These are phyloP conservation scores for Cyclocybe aegerita DNA, from an alignment of 768 basidiomycete genomes.

Conservation along the genomic window DNA sequence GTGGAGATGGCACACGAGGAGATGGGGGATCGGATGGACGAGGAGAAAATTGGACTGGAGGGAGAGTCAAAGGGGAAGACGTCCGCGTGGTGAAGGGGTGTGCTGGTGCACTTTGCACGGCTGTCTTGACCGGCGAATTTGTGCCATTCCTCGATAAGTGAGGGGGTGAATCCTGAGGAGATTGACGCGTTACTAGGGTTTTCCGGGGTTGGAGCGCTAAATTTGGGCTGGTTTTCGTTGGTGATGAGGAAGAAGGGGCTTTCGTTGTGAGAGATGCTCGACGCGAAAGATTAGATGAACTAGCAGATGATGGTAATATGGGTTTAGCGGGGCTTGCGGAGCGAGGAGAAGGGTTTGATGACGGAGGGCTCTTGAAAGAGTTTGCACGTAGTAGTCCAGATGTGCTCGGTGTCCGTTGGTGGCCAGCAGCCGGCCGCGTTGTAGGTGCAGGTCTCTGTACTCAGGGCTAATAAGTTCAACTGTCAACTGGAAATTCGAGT, in stretches of 20 bases:
- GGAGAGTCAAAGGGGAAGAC: slow-evolving; percentile 36
- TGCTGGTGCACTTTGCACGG: slow-evolving; percentile 7
- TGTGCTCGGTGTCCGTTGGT: slow-evolving; percentile 61
- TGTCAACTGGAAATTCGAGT: not conserved
- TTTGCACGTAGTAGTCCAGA: slow-evolving; percentile 37
- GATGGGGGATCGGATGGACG: slow-evolving; percentile 23
- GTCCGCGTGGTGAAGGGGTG: slow-evolving; percentile 31
- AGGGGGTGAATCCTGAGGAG: slow-evolving; percentile 35
- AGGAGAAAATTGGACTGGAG: slow-evolving; percentile 28
- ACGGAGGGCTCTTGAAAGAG: slow-evolving; percentile 40
- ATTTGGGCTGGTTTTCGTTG: slow-evolving; percentile 54
- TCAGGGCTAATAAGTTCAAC: not conserved
- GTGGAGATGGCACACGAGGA: slow-evolving; percentile 25
- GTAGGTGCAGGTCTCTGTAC: slow-evolving; percentile 22
- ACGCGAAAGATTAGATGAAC: slow-evolving; percentile 19
- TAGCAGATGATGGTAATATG: slow-evolving; percentile 22
- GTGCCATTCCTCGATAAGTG: slow-evolving; percentile 29
- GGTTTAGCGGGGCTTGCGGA: slow-evolving; percentile 65
- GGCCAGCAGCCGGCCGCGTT: slow-evolving; percentile 28
- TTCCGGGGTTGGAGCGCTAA: slow-evolving; percentile 49
- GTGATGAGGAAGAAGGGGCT: slow-evolving; percentile 39
- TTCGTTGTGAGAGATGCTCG: slow-evolving; percentile 17
- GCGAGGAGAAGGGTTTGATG: slow-evolving; percentile 55
- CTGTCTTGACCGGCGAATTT: slow-evolving; percentile 19
- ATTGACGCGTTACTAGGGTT: slow-evolving; percentile 42